phyloP scores from a whole-genome alignment of 371 early-diverging fungal genomes.

The Mortierella sp. region DNA sequence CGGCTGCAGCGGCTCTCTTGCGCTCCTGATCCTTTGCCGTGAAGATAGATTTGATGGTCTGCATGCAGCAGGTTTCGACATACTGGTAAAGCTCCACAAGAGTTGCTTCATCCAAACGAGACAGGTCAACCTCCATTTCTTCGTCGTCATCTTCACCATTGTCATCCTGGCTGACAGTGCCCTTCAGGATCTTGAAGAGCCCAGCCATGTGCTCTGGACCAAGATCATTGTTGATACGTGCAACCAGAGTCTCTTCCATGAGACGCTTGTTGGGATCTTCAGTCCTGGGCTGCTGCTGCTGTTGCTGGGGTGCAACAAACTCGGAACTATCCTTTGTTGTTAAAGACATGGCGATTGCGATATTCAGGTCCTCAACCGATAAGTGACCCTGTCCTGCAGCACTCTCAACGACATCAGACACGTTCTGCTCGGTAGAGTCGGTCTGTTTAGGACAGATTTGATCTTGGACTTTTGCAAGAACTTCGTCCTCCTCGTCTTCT shows the following conservation, averaged over 20 bases:
- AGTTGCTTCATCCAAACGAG: conserved; percentile 42
- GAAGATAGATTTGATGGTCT: conserved; percentile 39
- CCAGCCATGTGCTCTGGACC: conserved; percentile 52
- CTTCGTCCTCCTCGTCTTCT: conserved; percentile 11
- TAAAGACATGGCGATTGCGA: neutral
- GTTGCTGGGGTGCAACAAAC: neutral
- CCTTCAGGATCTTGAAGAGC: conserved; percentile 46
- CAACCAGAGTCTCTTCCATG: conserved; percentile 50
- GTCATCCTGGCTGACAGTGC: conserved; percentile 13
- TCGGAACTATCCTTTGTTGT: neutral
- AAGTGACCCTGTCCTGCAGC: conserved; percentile 6
- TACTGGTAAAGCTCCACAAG: conserved; percentile 54
- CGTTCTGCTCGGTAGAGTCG: conserved; percentile 11
- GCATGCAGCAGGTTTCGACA: conserved; percentile 48
- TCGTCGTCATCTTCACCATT: conserved; percentile 35
- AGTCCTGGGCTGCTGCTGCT: neutral
- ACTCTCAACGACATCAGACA: neutral
- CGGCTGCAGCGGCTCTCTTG: conserved; percentile 19
- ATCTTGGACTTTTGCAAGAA: neutral
- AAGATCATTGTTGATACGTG: conserved; percentile 50
- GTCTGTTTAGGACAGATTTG: neutral
- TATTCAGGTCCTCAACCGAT: conserved; percentile 12
- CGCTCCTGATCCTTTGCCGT: conserved; percentile 41
- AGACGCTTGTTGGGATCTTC: conserved; percentile 50
- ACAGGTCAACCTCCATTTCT: conserved; percentile 49